A percentile compares a stretch with the other conserved stretches of the same genome.
Conservation (phyloP, 768 basidiomycete species). For the Hygrocybe coccinea region DNA sequence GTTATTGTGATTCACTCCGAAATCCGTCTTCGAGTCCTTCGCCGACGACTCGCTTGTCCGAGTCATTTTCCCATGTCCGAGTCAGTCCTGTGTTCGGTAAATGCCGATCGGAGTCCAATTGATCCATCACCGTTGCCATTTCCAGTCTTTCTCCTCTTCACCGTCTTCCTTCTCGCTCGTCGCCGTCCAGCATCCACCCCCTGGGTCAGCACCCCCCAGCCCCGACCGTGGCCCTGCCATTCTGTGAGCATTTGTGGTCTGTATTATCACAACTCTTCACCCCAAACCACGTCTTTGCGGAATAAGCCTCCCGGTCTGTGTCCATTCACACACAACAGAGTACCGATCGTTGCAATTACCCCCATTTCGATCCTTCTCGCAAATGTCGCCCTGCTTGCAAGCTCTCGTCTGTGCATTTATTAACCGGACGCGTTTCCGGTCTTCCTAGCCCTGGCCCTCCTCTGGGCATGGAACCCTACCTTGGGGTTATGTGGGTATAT, state of each 20-base stretch:
- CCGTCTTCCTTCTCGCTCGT: too few species aligned
- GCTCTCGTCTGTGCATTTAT: too few species aligned
- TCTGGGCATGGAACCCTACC: neutral
- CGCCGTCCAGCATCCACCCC: neutral
- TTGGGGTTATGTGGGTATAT: constrained; percentile 2
- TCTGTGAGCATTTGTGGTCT: too few species aligned
- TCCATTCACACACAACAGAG: neutral
- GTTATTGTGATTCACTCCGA: too few species aligned
- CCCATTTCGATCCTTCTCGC: too few species aligned
- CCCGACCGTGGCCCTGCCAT: neutral
- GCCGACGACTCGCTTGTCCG: neutral
- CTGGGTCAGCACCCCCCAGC: neutral
- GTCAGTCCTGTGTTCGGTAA: neutral
- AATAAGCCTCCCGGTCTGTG: neutral
- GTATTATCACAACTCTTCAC: neutral
- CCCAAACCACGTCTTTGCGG: neutral
- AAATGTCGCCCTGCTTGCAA: too few species aligned
- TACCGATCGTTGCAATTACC: too few species aligned
- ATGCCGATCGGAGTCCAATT: neutral
- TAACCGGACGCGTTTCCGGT: neutral
- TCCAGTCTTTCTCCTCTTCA: too few species aligned
- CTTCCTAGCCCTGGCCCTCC: neutral
- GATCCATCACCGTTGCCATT: neutral
- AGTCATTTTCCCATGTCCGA: neutral
- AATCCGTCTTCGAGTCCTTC: neutral